A percentile compares a stretch with the other conserved stretches of the same genome.
Evolutionary conservation across 2,329 filamentous ascomycete species (phyloP).

Genomic region (Calonectria naviculata): DNA sequence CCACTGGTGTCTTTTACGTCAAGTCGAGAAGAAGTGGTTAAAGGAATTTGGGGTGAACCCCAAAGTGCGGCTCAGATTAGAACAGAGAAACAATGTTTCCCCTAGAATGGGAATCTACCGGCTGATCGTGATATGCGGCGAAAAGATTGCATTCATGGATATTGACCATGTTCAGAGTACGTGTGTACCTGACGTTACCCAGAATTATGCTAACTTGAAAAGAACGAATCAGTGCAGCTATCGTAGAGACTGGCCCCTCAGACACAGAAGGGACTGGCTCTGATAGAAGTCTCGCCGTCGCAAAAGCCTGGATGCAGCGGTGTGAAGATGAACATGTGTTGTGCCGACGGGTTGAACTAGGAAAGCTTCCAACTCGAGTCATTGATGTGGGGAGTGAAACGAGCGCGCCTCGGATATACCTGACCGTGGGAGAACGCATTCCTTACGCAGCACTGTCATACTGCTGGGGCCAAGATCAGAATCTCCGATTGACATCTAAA

Average conservation of each 20-base stretch:
- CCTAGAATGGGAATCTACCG: background rate
- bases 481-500: background rate
- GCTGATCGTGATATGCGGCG: background rate
- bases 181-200: background rate
- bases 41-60: background rate
- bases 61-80: background rate
- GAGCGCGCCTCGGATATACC: background rate
- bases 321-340: background rate
- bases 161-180: background rate
- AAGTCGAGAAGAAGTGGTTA: background rate
- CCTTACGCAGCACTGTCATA: background rate
- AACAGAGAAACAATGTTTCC: background rate
- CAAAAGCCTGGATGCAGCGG: background rate
- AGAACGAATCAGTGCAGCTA: background rate
- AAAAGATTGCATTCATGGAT: background rate
- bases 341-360: background rate
- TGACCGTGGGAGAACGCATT: background rate
- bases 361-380: background rate
- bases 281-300: background rate
- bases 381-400: background rate
- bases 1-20: background rate
- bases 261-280: background rate
- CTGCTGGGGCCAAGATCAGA: background rate
- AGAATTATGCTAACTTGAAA: background rate
- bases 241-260: background rate